Conservation (phyloP, 352 stramenopile genomes). For the Blastocystis sp. region DNA sequence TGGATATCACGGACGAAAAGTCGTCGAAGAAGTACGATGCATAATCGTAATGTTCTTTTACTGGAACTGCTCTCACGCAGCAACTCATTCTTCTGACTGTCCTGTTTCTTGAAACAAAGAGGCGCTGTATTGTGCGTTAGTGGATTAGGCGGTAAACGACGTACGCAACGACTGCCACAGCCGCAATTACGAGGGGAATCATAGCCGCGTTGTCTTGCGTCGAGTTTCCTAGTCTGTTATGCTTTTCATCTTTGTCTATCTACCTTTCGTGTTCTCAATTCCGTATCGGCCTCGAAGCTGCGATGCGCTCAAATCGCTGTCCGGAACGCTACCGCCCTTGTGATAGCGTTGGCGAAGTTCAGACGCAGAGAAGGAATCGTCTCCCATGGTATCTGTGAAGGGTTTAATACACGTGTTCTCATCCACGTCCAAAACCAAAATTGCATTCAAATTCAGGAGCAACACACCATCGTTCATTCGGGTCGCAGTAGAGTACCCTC, state of each 20-base stretch:
- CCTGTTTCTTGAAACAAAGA: conserved; percentile 40
- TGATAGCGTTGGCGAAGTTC: conserved; percentile 67
- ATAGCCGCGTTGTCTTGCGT: not conserved
- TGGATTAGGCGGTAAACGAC: conserved; percentile 21
- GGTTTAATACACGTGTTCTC: conserved; percentile 42
- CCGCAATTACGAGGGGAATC: not conserved
- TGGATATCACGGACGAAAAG: not conserved
- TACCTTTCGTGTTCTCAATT: conserved; percentile 45
- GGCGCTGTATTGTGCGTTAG: not conserved
- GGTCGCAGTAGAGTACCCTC: too few relatives aligned
- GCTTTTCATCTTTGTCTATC: not conserved
- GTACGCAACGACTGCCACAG: not conserved
- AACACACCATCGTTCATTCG: not conserved
- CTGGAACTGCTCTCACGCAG: not conserved
- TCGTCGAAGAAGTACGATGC: conserved; percentile 2
- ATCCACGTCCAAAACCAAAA: not conserved
- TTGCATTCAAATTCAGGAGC: not conserved
- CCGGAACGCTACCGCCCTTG: conserved; percentile 54
- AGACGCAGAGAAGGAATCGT: conserved; percentile 51
- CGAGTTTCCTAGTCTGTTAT: not conserved
- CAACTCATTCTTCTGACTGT: not conserved
- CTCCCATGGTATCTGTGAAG: conserved; percentile 11
- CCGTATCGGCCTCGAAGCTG: conserved; percentile 68
- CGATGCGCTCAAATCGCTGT: conserved; percentile 64
- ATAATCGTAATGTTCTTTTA: not conserved